Conservation (phyloP, 768 basidiomycete genomes). For the Xerocomus brunneocitrinus region DNA sequence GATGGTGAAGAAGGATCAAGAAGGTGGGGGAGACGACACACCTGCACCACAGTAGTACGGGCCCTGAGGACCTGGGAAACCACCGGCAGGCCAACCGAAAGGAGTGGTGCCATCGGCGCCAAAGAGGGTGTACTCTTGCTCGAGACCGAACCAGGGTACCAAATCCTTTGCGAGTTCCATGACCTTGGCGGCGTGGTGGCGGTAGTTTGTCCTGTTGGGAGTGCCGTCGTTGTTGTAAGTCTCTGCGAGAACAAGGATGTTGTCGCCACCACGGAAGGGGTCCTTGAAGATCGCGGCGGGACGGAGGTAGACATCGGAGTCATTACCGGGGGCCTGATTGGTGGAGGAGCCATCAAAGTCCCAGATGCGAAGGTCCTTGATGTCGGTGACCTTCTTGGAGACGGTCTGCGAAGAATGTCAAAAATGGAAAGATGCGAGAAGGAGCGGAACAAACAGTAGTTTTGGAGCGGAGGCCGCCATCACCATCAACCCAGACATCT, state of each 20-base stretch:
- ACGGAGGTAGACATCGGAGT: constrained; percentile 98
- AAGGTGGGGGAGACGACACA: constrained; percentile 22
- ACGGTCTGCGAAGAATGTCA: constrained; percentile 58
- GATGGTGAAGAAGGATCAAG: constrained; percentile 7
- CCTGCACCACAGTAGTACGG: constrained; percentile 99
- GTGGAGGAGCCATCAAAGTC: constrained; percentile 99
- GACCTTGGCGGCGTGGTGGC: constrained; percentile 88
- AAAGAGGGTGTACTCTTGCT: constrained; percentile 99
- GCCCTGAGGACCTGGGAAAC: constrained; percentile 99
- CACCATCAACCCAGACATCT: constrained; percentile 99
- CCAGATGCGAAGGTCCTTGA: constrained; percentile 93
- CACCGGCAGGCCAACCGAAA: constrained; percentile 96
- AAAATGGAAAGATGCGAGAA: not conserved
- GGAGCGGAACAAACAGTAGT: constrained; percentile 63
- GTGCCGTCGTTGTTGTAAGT: constrained; percentile 99
- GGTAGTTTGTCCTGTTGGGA: constrained; percentile 94
- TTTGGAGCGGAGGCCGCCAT: constrained; percentile 92
- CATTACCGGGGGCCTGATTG: constrained; percentile 90
- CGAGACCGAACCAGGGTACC: constrained; percentile 95
- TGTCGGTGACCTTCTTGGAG: constrained; percentile 77
- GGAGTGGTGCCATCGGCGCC: constrained; percentile 81
- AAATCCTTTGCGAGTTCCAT: constrained; percentile 86
- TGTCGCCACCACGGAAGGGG: constrained; percentile 98
- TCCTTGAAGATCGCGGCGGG: constrained; percentile 98
- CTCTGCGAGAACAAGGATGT: constrained; percentile 95